A percentile compares a stretch with the other conserved stretches of the same genome.
Conservation (phyloP, 2,329 filamentous ascomycete species). For the Alternaria sp. region DNA sequence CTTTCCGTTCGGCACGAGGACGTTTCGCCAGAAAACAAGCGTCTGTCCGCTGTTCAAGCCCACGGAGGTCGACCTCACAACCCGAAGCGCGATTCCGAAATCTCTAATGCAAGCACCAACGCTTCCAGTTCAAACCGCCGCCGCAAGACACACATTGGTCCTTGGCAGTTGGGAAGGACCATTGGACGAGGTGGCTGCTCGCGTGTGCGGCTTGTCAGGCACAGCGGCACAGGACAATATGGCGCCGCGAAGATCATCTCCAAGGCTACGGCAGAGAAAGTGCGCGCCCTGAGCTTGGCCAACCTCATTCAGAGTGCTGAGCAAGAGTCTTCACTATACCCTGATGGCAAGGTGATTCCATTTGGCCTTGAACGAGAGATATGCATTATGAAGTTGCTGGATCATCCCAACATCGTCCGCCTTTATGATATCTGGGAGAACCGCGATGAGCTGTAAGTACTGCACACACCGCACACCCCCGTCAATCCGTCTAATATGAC, state of each 20-base stretch:
- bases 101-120: conserved; percentile 65
- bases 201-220: conserved; percentile 84
- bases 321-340: conserved; percentile 60
- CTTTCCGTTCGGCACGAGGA: conserved; percentile 52
- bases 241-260: conserved; percentile 97
- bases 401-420: conserved; percentile 93
- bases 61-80: conserved; percentile 61
- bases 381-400: conserved; percentile 94
- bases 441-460: conserved; percentile 83
- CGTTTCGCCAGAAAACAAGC: conserved; percentile 59
- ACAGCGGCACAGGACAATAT: conserved; percentile 78
- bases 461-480: not conserved
- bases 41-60: conserved; percentile 61
- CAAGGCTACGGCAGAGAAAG: conserved; percentile 77
- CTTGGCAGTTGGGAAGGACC: conserved; percentile 91
- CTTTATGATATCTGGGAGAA: conserved; percentile 99
- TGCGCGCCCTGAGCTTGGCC: conserved; percentile 85
- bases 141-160: conserved; percentile 81
- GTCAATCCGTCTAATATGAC: conserved; percentile 22
- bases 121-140: conserved; percentile 59
- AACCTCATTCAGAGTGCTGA: conserved; percentile 80
- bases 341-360: conserved; percentile 76
- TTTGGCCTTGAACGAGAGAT: conserved; percentile 94
- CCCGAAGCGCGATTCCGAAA: conserved; percentile 57
- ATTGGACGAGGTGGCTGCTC: conserved; percentile 91